Percentiles rank a stretch among this genome's conserved stretches.
These are phyloP conservation scores for Pseudozyma pruni DNA, from an alignment of 1,284 basidiomycete genomes.

Conservation along the genomic window DNA sequence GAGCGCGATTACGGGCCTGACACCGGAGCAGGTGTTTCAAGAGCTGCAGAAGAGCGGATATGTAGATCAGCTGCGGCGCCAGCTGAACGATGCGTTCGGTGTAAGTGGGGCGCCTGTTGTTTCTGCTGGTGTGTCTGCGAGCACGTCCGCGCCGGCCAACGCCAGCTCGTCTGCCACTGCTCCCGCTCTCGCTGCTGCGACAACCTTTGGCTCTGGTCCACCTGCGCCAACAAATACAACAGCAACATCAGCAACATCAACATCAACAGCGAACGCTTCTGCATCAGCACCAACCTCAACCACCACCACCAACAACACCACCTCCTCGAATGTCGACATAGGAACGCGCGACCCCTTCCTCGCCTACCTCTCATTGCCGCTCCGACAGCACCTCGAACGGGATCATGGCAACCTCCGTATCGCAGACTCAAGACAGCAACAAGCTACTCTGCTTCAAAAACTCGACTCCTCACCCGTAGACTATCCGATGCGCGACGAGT, in stretches of 20 bases:
- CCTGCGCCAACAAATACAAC: neutral
- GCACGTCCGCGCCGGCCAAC: too few species aligned
- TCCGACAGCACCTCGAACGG: conserved; percentile 16
- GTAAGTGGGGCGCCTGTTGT: too few species aligned
- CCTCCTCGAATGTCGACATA: conserved; percentile 4
- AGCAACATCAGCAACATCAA: neutral
- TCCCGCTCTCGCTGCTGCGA: neutral
- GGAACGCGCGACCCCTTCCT: conserved; percentile 14
- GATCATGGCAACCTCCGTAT: conserved; percentile 24
- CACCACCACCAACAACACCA: neutral
- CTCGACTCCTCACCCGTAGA: conserved; percentile 22
- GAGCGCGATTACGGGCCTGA: conserved; percentile 14
- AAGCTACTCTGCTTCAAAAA: conserved; percentile 16
- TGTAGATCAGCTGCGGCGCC: conserved; percentile 28
- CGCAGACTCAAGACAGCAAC: conserved; percentile 19
- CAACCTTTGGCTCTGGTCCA: neutral
- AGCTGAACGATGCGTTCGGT: conserved; percentile 32
- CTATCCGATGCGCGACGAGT: neutral
- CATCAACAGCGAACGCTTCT: neutral
- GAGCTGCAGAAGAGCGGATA: conserved; percentile 39
- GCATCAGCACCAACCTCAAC: neutral
- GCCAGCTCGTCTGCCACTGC: neutral
- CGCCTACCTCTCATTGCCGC: conserved; percentile 5
- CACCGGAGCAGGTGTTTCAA: conserved; percentile 30
- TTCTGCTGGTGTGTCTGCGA: too few species aligned